These are phyloP conservation scores for Sugiyamaella valdiviana DNA, from an alignment of 805 yeast species.

Conservation along the genomic window DNA sequence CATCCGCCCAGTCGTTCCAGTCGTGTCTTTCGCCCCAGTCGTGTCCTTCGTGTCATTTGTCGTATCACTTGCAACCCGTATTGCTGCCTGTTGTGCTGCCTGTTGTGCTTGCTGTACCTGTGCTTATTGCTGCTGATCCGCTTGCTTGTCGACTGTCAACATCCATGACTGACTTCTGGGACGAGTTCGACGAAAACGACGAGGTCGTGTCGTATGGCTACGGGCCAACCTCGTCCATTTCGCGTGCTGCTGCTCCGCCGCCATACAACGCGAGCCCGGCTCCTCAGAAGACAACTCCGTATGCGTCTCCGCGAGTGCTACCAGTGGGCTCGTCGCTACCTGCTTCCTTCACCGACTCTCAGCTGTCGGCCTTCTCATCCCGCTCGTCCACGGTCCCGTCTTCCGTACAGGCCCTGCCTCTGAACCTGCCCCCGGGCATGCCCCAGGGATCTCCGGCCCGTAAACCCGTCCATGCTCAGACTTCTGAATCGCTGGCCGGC, in stretches of 20 bases:
- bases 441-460: neutral
- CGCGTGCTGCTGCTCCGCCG: neutral
- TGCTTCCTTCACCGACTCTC: neutral
- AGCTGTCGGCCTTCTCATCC: neutral
- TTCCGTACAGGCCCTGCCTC: neutral
- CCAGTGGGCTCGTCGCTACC: neutral
- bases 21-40: too few species aligned
- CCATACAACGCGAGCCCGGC: neutral
- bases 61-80: too few species aligned
- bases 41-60: too few species aligned
- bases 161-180: neutral
- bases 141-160: neutral
- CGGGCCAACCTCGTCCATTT: conserved; percentile 14
- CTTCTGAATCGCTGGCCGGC: neutral
- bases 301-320: conserved; percentile 2
- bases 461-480: neutral
- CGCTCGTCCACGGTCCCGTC: neutral
- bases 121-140: neutral
- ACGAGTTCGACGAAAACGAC: conserved; percentile 2
- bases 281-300: neutral
- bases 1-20: too few species aligned
- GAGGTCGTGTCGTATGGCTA: conserved; percentile 16
- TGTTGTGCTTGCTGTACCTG: neutral
- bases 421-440: neutral
- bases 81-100: too few species aligned